Percentiles rank a stretch among this genome's conserved stretches.
phyloP scores from a whole-genome alignment of 345 rosid species.

The rapeseed (Brassica napus) region DNA sequence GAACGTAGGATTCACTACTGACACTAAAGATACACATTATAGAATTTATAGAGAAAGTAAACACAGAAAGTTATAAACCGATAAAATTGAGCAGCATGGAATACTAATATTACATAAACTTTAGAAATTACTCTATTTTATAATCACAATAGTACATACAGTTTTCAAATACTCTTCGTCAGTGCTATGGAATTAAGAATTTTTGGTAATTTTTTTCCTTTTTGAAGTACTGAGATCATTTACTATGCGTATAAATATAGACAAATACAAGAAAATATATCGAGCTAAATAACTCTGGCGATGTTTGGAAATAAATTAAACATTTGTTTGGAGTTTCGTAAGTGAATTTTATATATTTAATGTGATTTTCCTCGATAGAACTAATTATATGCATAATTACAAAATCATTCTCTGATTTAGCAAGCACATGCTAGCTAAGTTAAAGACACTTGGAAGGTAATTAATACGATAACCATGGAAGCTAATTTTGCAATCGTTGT shows the following conservation, averaged over 20 bases:
- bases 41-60: slow-evolving; percentile 26
- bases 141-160: not conserved
- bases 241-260: not conserved
- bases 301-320: not conserved
- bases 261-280: not conserved
- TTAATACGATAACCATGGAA: not conserved
- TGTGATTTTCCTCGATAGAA: not conserved
- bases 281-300: not conserved
- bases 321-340: not conserved
- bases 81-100: slow-evolving; percentile 44
- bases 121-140: not conserved
- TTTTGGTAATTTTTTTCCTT: not conserved
- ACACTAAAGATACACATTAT: not conserved
- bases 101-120: slow-evolving; percentile 5
- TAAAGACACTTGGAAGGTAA: not conserved
- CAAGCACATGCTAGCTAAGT: not conserved
- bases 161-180: not conserved
- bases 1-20: not conserved
- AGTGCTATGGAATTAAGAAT: not conserved
- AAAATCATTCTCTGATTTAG: not conserved
- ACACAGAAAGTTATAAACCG: slow-evolving; percentile 33
- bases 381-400: not conserved
- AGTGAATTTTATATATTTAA: not conserved
- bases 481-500: not conserved
- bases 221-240: not conserved